phyloP scores from a whole-genome alignment of 2,329 filamentous ascomycete genomes.

The Calycina herbarum region DNA sequence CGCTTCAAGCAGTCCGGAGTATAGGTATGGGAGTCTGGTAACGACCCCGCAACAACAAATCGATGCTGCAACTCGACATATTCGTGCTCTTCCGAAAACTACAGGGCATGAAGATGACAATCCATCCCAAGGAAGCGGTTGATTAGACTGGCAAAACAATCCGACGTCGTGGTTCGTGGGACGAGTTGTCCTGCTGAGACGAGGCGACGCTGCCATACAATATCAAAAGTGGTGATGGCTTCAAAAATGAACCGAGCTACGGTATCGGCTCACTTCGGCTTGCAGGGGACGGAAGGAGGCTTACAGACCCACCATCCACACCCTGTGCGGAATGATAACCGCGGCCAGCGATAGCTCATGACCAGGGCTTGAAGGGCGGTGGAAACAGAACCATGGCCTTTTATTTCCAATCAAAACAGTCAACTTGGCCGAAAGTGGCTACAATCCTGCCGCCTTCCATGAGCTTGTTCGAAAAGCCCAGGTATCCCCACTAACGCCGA shows the following conservation, averaged over 20 bases:
- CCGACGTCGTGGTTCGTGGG: neutral
- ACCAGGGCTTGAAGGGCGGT: neutral
- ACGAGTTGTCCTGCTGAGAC: neutral
- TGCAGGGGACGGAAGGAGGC: neutral
- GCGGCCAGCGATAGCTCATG: neutral
- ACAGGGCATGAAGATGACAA: too few relatives aligned
- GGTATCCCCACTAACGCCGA: constrained; percentile 4
- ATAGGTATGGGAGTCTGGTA: neutral
- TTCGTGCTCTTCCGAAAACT: neutral
- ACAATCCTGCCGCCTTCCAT: neutral
- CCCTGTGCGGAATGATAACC: neutral
- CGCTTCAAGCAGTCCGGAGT: neutral
- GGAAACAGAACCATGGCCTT: neutral
- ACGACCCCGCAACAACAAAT: neutral
- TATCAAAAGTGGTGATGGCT: neutral
- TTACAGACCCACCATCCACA: neutral
- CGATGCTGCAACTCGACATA: neutral
- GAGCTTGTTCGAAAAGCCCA: neutral
- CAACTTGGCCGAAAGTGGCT: neutral
- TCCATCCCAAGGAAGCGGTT: too few relatives aligned
- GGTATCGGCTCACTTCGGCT: neutral
- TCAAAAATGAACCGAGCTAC: neutral
- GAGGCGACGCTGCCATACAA: neutral
- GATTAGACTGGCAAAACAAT: neutral
- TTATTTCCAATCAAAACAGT: neutral